Evolutionary conservation across 139 green algal genomes (phyloP).

Genomic region (Pycnococcus provasolii): DNA sequence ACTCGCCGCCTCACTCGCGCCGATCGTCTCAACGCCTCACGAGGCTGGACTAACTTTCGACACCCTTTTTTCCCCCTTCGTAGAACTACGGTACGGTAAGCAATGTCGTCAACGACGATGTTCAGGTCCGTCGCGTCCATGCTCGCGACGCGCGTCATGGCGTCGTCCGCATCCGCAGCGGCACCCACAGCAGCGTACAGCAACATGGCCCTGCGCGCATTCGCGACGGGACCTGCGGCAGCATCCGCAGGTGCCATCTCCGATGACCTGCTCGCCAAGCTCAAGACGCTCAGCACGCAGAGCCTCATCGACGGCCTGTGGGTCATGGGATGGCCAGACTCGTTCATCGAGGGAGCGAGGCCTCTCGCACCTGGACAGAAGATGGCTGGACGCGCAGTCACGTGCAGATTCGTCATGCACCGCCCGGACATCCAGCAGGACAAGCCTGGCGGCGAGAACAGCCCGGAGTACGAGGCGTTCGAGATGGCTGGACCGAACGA

Average conservation of each 20-base stretch:
- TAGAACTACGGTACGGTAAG: too few species aligned
- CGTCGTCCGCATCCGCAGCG: background rate
- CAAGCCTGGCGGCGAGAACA: conserved; percentile 15
- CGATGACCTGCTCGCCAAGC: conserved; percentile 25
- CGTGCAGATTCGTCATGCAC: conserved; percentile 12
- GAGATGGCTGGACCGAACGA: conserved; percentile 16
- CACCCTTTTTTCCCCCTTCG: too few species aligned
- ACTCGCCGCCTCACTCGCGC: too few species aligned
- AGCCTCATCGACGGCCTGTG: conserved; percentile 24
- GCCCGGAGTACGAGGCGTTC: conserved; percentile 29
- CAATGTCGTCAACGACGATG: too few species aligned
- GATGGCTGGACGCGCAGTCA: conserved; percentile 16
- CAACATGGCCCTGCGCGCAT: background rate
- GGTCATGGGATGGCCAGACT: conserved; percentile 24
- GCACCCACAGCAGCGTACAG: background rate
- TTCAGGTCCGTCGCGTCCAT: too few species aligned
- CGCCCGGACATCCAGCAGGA: conserved; percentile 21
- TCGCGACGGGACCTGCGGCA: conserved; percentile 12
- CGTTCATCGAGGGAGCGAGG: conserved; percentile 18
- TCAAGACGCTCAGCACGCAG: conserved; percentile 22
- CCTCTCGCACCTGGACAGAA: conserved; percentile 23
- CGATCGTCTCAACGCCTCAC: too few species aligned
- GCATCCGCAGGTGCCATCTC: conserved; percentile 1
- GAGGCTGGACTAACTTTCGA: too few species aligned
- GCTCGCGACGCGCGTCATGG: too few species aligned